Evolutionary conservation across 2,329 filamentous ascomycete genomes (phyloP).

Genomic region (Aspergillus sp.): DNA sequence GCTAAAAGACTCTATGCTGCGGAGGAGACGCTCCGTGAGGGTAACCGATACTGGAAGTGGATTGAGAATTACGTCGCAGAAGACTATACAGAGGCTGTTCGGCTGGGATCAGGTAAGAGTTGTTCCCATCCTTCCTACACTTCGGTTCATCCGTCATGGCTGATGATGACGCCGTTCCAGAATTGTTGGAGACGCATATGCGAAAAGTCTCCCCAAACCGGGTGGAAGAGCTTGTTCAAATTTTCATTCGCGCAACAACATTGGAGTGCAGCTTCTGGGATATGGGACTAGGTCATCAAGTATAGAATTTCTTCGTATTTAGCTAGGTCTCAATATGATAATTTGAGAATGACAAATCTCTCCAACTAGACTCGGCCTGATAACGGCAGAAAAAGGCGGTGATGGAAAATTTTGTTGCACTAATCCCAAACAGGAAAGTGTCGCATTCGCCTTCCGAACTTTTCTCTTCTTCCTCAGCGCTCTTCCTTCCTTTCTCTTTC

Average conservation of each 20-base stretch:
- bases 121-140: background rate
- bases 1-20: conserved; percentile 62
- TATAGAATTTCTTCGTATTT: background rate
- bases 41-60: conserved; percentile 80
- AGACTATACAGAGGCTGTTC: conserved; percentile 67
- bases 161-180: conserved; percentile 32
- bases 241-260: conserved; percentile 80
- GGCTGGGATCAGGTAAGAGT: conserved; percentile 56
- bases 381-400: conserved; percentile 3
- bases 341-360: background rate
- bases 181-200: conserved; percentile 67
- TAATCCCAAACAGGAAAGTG: conserved; percentile 21
- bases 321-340: background rate
- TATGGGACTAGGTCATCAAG: conserved; percentile 46
- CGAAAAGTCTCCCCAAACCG: conserved; percentile 62
- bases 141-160: background rate
- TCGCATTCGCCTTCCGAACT: conserved; percentile 16
- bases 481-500: conserved; percentile 12
- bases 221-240: conserved; percentile 72
- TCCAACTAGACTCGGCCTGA: conserved; percentile 3
- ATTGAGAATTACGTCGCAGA: conserved; percentile 79
- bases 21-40: conserved; percentile 50
- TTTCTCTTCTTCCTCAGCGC: conserved; percentile 15
- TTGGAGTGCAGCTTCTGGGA: conserved; percentile 71
- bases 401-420: conserved; percentile 7